Percentiles rank a stretch among this genome's conserved stretches.
Conservation (phyloP, 306 rosid species). For the Quercus glauca region DNA sequence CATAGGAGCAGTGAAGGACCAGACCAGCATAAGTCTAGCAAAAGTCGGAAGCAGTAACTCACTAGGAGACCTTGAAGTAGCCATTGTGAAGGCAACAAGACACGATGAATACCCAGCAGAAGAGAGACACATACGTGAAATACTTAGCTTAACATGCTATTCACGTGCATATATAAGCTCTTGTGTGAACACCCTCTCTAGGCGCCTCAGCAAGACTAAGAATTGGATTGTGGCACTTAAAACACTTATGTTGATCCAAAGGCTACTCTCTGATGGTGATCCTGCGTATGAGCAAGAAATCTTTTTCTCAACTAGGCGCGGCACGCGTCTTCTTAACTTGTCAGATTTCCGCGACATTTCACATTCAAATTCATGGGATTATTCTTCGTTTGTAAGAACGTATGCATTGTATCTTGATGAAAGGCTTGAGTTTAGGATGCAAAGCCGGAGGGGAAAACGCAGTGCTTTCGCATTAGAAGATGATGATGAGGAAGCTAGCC, state of each 20-base stretch:
- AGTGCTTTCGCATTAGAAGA: constrained; percentile 54
- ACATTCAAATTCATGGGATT: constrained; percentile 61
- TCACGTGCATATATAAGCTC: constrained; percentile 69
- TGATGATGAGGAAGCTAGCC: constrained; percentile 36
- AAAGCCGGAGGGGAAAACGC: constrained; percentile 64
- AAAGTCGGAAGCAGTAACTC: constrained; percentile 87
- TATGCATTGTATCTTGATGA: constrained; percentile 79
- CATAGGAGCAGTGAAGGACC: constrained; percentile 89
- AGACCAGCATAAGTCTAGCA: constrained; percentile 88
- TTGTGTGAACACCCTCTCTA: constrained; percentile 62
- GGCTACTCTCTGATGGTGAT: constrained; percentile 76
- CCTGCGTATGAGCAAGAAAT: constrained; percentile 96
- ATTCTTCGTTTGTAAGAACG: constrained; percentile 75
- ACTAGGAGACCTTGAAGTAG: constrained; percentile 81
- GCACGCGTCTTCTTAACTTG: constrained; percentile 87
- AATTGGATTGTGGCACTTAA: constrained; percentile 86
- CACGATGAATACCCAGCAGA: constrained; percentile 86
- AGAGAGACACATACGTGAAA: constrained; percentile 72
- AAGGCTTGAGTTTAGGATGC: constrained; percentile 87
- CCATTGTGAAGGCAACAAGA: constrained; percentile 86
- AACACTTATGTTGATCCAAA: constrained; percentile 63
- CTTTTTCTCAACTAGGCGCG: constrained; percentile 83
- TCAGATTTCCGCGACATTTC: constrained; percentile 72
- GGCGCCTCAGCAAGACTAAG: constrained; percentile 76
- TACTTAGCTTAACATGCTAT: constrained; percentile 84